These are phyloP conservation scores for Panellus pusillus DNA, from an alignment of 768 basidiomycete species.

Conservation along the genomic window DNA sequence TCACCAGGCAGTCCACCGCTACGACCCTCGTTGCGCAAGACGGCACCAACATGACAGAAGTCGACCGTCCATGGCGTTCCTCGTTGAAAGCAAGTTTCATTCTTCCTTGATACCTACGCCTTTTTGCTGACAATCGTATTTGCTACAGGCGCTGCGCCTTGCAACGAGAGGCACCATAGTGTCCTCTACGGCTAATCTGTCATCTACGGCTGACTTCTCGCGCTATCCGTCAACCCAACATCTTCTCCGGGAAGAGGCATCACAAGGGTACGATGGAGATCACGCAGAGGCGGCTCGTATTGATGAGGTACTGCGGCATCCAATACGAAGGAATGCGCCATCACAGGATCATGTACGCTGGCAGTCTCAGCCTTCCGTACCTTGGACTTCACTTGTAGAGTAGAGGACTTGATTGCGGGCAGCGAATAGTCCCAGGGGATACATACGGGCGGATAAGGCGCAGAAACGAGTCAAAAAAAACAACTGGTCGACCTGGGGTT, in stretches of 20 bases:
- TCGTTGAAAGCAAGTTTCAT: constrained; percentile 10
- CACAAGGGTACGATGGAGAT: constrained; percentile 9
- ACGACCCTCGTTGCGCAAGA: constrained; percentile 27
- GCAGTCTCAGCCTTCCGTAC: constrained; percentile 7
- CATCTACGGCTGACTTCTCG: neutral
- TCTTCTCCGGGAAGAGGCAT: constrained; percentile 8
- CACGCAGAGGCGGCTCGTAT: constrained; percentile 11
- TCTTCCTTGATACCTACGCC: no score
- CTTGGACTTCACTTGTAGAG: no score
- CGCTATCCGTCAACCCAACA: constrained; percentile 6
- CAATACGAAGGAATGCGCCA: constrained; percentile 13
- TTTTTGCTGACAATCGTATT: neutral
- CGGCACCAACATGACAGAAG: constrained; percentile 17
- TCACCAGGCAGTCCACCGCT: constrained; percentile 22
- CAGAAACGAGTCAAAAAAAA: no score
- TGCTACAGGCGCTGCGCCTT: constrained; percentile 10
- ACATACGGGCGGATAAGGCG: no score
- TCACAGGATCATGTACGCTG: constrained; percentile 2
- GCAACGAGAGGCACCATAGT: constrained; percentile 5
- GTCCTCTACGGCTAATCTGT: neutral
- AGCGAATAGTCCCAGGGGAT: no score
- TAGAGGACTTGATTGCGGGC: neutral
- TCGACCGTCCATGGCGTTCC: neutral
- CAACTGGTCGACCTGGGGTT: no score
- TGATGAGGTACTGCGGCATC: constrained; percentile 15